Percentiles rank a stretch among this genome's conserved stretches.
Evolutionary conservation across 208 protist species (phyloP).

Genomic region (Crithidia fasciculata): DNA sequence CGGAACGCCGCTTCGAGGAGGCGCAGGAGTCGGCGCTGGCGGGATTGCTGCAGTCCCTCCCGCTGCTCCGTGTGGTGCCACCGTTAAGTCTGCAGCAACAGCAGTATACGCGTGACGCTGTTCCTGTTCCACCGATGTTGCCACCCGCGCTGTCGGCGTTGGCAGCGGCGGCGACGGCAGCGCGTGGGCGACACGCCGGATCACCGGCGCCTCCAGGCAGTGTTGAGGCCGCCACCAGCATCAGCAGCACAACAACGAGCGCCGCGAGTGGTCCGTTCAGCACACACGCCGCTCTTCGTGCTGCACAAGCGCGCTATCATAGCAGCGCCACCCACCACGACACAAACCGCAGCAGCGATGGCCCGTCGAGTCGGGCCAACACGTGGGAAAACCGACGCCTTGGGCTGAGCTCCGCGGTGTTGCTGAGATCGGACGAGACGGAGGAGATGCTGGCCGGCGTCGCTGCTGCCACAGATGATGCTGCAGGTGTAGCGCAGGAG

Average conservation of each 20-base stretch:
- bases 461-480: not conserved
- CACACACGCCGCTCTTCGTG: no score
- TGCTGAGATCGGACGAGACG: conserved; percentile 13
- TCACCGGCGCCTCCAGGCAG: no score
- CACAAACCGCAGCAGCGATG: not conserved
- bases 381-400: not conserved
- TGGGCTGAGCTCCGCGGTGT: conserved; percentile 7
- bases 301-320: no score
- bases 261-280: no score
- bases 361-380: not conserved
- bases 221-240: no score
- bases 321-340: not conserved
- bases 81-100: conserved; percentile 38
- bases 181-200: not conserved
- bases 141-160: not conserved
- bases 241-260: no score
- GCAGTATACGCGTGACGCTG: conserved; percentile 26
- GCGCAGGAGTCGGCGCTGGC: conserved; percentile 32
- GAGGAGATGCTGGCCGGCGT: not conserved
- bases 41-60: conserved; percentile 19
- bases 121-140: not conserved
- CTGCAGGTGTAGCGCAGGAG: not conserved
- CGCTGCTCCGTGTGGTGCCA: conserved; percentile 41
- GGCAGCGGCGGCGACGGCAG: not conserved
- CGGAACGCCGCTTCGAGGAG: conserved; percentile 26